These are phyloP conservation scores for Pythium apleroticum DNA, from an alignment of 352 stramenopile genomes.

Conservation along the genomic window DNA sequence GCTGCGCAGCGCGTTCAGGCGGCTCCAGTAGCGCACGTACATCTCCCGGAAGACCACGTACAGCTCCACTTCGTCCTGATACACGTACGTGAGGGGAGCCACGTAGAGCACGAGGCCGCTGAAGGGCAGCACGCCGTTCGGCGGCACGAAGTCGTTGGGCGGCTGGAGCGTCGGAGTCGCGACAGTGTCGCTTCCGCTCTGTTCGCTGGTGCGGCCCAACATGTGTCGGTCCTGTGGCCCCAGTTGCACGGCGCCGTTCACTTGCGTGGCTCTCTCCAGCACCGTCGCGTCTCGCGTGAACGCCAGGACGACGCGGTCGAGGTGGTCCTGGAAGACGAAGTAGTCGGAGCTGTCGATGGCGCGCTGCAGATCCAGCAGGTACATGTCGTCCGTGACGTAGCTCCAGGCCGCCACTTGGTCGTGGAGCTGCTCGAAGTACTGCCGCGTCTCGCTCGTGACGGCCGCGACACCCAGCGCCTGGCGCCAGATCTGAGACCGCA, in stretches of 20 bases:
- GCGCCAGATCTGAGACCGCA: constrained; percentile 66
- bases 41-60: constrained; percentile 81
- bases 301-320: constrained; percentile 68
- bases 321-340: constrained; percentile 80
- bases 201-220: neutral
- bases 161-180: neutral
- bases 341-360: constrained; percentile 76
- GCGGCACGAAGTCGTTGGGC: constrained; percentile 33
- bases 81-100: constrained; percentile 71
- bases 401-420: constrained; percentile 35
- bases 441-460: constrained; percentile 30
- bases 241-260: constrained; percentile 51
- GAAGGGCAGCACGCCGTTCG: constrained; percentile 72
- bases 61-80: constrained; percentile 55
- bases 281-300: constrained; percentile 68
- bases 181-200: neutral
- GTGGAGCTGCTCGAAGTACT: constrained; percentile 53
- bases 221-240: neutral
- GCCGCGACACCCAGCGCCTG: constrained; percentile 46
- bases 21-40: constrained; percentile 80
- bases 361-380: constrained; percentile 78
- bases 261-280: constrained; percentile 36
- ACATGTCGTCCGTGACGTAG: constrained; percentile 79
- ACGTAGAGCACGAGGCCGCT: constrained; percentile 74
- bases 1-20: constrained; percentile 61